Evolutionary conservation across 164 flowering plant species (phyloP).

Genomic region (Nymphaea colorata): DNA sequence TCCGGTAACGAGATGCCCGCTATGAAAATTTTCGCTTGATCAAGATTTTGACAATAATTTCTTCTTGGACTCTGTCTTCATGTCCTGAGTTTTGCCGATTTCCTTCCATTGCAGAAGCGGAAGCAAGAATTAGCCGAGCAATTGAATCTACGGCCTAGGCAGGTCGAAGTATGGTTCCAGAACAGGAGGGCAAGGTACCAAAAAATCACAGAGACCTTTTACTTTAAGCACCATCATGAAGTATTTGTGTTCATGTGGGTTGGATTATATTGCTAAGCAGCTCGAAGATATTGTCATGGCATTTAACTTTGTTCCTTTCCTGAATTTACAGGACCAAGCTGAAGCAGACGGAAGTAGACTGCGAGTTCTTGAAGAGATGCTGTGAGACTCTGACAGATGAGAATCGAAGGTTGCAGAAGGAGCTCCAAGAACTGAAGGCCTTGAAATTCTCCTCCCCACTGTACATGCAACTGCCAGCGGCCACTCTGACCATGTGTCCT

Average conservation of each 20-base stretch:
- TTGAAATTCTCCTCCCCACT: conserved; percentile 50
- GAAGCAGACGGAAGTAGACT: conserved; percentile 90
- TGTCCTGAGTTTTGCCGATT: neutral
- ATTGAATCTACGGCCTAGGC: conserved; percentile 64
- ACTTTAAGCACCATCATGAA: no score
- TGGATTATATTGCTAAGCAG: neutral
- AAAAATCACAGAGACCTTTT: neutral
- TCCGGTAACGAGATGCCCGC: conserved; percentile 31
- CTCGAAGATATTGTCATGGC: neutral
- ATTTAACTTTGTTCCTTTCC: neutral
- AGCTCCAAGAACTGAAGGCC: conserved; percentile 70
- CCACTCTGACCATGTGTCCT: conserved; percentile 51
- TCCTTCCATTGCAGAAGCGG: conserved; percentile 48
- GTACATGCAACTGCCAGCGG: conserved; percentile 42
- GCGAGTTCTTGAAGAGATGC: conserved; percentile 78
- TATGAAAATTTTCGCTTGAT: neutral
- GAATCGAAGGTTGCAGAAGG: conserved; percentile 66
- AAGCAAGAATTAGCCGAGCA: conserved; percentile 62
- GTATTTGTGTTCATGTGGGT: neutral
- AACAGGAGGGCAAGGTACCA: conserved; percentile 77
- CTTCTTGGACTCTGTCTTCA: neutral
- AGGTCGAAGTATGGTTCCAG: conserved; percentile 87
- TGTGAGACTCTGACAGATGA: conserved; percentile 72
- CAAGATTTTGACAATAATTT: neutral
- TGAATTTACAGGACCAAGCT: conserved; percentile 57